These are phyloP conservation scores for Blakeslea trispora DNA, from an alignment of 371 early-diverging fungal species.

Conservation along the genomic window DNA sequence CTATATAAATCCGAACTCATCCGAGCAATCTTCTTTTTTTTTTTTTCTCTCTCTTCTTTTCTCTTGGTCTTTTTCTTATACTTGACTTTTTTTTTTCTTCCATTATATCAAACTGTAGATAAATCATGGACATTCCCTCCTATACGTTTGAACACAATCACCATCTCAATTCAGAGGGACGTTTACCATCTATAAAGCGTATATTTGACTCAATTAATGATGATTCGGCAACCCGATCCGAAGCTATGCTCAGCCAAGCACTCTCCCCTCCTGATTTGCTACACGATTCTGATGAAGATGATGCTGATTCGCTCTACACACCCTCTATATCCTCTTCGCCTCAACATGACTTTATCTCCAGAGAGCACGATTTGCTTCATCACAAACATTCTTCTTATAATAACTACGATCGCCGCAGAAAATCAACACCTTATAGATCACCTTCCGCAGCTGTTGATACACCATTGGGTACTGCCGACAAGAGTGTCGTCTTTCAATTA, in stretches of 20 bases:
- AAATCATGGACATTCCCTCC: background rate
- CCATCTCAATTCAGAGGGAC: background rate
- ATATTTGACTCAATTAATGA: constrained; percentile 4
- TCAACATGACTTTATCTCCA: constrained; percentile 3
- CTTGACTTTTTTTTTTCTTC: too few species aligned
- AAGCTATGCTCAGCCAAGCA: constrained; percentile 7
- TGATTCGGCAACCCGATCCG: constrained; percentile 4
- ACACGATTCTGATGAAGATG: constrained; percentile 45
- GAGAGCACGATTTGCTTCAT: background rate
- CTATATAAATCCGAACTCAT: too few species aligned
- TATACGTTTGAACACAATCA: background rate
- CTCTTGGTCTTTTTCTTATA: too few species aligned
- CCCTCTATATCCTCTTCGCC: constrained; percentile 9
- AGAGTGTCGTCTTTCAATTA: constrained; percentile 46
- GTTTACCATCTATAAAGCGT: background rate
- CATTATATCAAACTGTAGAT: too few species aligned
- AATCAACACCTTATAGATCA: constrained; percentile 41
- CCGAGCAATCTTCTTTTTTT: too few species aligned
- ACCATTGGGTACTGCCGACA: constrained; percentile 31
- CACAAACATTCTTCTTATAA: background rate
- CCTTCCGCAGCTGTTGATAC: constrained; percentile 38
- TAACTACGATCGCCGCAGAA: constrained; percentile 9
- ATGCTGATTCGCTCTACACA: constrained; percentile 26
- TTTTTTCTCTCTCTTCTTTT: too few species aligned
- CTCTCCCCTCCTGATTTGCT: constrained; percentile 37